phyloP scores from a whole-genome alignment of 495 filamentous ascomycete genomes.

The Ascodesmis nigricans region DNA sequence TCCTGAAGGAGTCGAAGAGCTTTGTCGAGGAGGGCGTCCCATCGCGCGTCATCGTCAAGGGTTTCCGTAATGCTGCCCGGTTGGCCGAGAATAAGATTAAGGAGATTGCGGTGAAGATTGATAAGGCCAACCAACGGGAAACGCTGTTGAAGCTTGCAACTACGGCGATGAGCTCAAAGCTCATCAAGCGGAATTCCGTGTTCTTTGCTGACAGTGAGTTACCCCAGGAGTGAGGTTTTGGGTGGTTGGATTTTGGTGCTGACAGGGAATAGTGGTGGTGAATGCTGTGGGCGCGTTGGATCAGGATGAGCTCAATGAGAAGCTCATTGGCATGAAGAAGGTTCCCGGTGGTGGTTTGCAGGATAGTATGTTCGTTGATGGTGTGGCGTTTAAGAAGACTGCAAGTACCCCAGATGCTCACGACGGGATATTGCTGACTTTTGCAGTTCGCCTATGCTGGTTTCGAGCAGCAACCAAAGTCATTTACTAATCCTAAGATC shows the following conservation, averaged over 20 bases:
- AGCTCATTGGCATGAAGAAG: conserved; percentile 94
- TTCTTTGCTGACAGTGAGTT: conserved; percentile 91
- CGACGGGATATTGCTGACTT: conserved; percentile 2
- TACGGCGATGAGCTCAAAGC: conserved; percentile 98
- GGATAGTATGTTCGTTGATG: conserved; percentile 92
- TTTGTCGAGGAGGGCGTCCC: conserved; percentile 92
- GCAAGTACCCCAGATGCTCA: conserved; percentile 1
- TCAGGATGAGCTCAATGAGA: conserved; percentile 92
- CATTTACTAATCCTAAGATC: conserved; percentile 78
- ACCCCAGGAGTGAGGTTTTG: neutral
- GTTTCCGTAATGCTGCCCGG: conserved; percentile 59
- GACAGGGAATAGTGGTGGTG: conserved; percentile 54
- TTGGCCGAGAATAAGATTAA: conserved; percentile 98
- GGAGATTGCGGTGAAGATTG: conserved; percentile 82
- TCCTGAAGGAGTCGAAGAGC: conserved; percentile 85
- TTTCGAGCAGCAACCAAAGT: conserved; percentile 97
- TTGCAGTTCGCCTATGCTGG: conserved; percentile 73
- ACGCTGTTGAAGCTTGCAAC: conserved; percentile 73
- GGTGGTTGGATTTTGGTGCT: conserved; percentile 1
- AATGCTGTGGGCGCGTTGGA: conserved; percentile 93
- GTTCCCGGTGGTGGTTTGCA: conserved; percentile 90
- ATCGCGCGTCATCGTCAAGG: conserved; percentile 93
- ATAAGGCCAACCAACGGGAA: conserved; percentile 66
- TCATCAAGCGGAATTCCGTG: conserved; percentile 87
- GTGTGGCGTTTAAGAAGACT: conserved; percentile 98